Percentiles rank a stretch among this genome's conserved stretches.
These are phyloP conservation scores for Yamadazyma sp. DNA, from an alignment of 805 yeast species.

Conservation along the genomic window DNA sequence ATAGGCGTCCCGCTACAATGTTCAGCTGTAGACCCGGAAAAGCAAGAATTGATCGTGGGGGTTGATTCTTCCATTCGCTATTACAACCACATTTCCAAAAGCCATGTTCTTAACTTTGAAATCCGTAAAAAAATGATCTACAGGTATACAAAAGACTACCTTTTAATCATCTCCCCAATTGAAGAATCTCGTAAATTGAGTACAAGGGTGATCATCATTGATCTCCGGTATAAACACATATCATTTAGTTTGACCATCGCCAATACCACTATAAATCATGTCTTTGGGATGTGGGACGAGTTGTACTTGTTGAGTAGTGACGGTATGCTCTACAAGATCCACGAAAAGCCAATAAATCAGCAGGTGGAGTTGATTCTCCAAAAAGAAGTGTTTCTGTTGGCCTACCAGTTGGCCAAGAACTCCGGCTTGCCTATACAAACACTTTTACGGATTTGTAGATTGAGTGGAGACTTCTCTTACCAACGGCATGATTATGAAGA, in stretches of 20 bases:
- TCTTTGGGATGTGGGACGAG: constrained; percentile 57
- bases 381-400: constrained; percentile 69
- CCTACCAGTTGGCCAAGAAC: constrained; percentile 62
- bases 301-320: constrained; percentile 67
- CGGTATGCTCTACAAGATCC: constrained; percentile 68
- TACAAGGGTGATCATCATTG: constrained; percentile 64
- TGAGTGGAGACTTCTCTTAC: constrained; percentile 73
- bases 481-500: constrained; percentile 62
- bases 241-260: constrained; percentile 71
- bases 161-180: constrained; percentile 57
- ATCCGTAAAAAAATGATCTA: constrained; percentile 53
- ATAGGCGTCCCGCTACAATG: constrained; percentile 54
- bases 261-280: constrained; percentile 53
- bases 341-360: constrained; percentile 64
- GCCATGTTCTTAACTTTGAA: constrained; percentile 55
- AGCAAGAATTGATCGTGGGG: constrained; percentile 61
- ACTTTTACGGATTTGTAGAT: constrained; percentile 30
- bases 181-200: constrained; percentile 35
- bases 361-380: constrained; percentile 68
- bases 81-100: constrained; percentile 56
- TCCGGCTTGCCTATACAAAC: constrained; percentile 28
- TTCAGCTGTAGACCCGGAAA: constrained; percentile 38
- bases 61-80: constrained; percentile 61
- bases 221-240: constrained; percentile 65
- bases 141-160: constrained; percentile 49